A percentile compares a stretch with the other conserved stretches of the same genome.
These are phyloP conservation scores for Pleurostoma richardsiae DNA, from an alignment of 2,329 filamentous ascomycete species.

Conservation along the genomic window DNA sequence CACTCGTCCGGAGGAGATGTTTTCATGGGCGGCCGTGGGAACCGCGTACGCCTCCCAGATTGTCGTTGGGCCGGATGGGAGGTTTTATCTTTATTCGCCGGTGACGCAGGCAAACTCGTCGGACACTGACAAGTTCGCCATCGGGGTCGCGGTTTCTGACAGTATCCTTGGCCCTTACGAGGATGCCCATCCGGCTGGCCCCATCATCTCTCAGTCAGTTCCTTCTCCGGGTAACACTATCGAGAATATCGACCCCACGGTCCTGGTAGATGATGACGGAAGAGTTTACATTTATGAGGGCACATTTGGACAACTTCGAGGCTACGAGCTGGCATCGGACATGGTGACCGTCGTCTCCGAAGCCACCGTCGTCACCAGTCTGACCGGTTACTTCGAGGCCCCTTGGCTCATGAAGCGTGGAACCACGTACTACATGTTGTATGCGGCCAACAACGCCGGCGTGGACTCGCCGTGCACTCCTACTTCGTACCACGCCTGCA, in stretches of 20 bases:
- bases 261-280: conserved; percentile 28
- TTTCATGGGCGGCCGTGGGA: conserved; percentile 26
- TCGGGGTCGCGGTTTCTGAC: conserved; percentile 29
- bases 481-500: conserved; percentile 30
- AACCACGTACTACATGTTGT: conserved; percentile 31
- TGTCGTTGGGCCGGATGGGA: conserved; percentile 23
- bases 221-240: conserved; percentile 22
- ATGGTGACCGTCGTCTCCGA: conserved; percentile 26
- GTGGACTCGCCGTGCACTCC: conserved; percentile 28
- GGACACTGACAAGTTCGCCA: conserved; percentile 26
- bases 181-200: conserved; percentile 25
- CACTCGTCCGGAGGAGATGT: conserved; percentile 21
- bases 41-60: conserved; percentile 29
- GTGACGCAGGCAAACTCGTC: conserved; percentile 19
- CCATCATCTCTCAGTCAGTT: conserved; percentile 27
- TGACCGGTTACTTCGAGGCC: conserved; percentile 30
- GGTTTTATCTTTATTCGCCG: conserved; percentile 30
- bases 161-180: conserved; percentile 26
- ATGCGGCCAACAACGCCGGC: conserved; percentile 31
- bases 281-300: conserved; percentile 31
- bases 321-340: conserved; percentile 25
- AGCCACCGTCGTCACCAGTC: conserved; percentile 14
- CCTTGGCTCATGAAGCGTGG: conserved; percentile 30
- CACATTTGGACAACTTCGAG: conserved; percentile 27
- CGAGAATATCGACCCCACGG: conserved; percentile 33